A percentile compares a stretch with the other conserved stretches of the same genome.
phyloP scores from a whole-genome alignment of 805 yeast species.

The Candida sphagnicola region DNA sequence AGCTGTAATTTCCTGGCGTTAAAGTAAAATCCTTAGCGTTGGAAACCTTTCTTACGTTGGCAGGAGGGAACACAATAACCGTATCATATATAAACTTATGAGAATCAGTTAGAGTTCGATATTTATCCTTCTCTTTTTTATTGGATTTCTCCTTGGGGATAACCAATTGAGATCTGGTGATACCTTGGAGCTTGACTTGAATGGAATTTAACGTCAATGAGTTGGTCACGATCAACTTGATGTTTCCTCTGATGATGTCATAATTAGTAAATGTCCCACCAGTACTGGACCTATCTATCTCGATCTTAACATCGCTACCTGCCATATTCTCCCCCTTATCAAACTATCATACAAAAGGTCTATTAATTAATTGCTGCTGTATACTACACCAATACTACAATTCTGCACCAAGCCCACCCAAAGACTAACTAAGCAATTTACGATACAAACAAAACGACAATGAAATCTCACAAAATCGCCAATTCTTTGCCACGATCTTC shows the following conservation, averaged over 20 bases:
- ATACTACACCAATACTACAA: too few species aligned
- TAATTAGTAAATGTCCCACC: slow-evolving; percentile 46
- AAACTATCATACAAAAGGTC: too few species aligned
- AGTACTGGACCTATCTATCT: slow-evolving; percentile 26
- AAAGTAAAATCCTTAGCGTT: slow-evolving; percentile 42
- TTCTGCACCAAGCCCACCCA: too few species aligned
- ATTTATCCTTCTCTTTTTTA: slow-evolving; percentile 12
- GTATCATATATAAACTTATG: slow-evolving; percentile 51
- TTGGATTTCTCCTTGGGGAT: slow-evolving; percentile 16
- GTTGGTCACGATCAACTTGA: slow-evolving; percentile 33
- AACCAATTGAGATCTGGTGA: slow-evolving; percentile 33
- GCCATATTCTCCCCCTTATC: not conserved
- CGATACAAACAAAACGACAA: too few species aligned
- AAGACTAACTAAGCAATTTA: too few species aligned
- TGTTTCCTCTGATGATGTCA: slow-evolving; percentile 41
- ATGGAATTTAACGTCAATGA: slow-evolving; percentile 44
- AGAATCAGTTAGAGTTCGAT: slow-evolving; percentile 23
- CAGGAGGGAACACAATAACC: slow-evolving; percentile 49
- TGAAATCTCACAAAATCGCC: too few species aligned
- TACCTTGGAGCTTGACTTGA: slow-evolving; percentile 52
- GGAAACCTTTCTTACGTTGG: slow-evolving; percentile 41
- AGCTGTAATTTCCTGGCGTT: slow-evolving; percentile 47
- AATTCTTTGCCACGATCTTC: too few species aligned
- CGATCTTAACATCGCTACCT: slow-evolving; percentile 24
- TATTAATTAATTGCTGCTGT: too few species aligned